These are phyloP conservation scores for Penicillium samsonianum DNA, from an alignment of 495 filamentous ascomycete genomes.

Conservation along the genomic window DNA sequence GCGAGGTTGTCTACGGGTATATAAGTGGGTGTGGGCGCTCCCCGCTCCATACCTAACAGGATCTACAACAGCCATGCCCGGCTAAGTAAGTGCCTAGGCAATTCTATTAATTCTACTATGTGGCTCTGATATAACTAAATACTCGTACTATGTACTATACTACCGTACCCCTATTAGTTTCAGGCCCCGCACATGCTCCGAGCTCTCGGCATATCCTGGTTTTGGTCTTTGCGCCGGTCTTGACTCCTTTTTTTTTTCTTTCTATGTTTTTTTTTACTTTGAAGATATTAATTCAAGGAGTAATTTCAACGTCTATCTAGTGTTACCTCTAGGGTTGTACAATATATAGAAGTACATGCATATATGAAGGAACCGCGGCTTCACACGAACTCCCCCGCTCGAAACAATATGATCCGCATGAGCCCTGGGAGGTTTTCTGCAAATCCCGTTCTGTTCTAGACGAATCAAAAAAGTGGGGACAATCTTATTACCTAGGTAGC, in stretches of 20 bases:
- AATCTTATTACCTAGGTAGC: too few relatives aligned
- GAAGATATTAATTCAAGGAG: too few relatives aligned
- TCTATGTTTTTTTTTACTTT: background rate
- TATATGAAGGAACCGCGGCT: conserved; percentile 15
- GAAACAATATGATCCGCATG: conserved; percentile 3
- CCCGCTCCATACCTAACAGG: background rate
- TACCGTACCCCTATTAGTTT: background rate
- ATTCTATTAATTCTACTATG: too few relatives aligned
- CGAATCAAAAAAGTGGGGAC: too few relatives aligned
- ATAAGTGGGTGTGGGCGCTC: background rate
- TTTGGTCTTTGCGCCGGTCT: background rate
- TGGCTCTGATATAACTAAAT: background rate
- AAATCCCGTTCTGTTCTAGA: too few relatives aligned
- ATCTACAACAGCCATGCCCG: background rate
- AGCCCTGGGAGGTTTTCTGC: background rate
- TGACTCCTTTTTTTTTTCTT: background rate
- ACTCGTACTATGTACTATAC: too few relatives aligned
- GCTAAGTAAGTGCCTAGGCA: background rate
- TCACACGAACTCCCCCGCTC: conserved; percentile 13
- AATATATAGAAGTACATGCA: background rate
- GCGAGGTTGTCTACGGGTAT: background rate
- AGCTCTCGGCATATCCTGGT: conserved; percentile 19
- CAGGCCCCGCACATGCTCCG: conserved; percentile 30
- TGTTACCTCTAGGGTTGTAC: too few relatives aligned
- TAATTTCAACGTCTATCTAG: too few relatives aligned